Base-by-base conservation (phyloP, 2,329 filamentous ascomycete species). In the Ascochyta rabiei region DNA sequence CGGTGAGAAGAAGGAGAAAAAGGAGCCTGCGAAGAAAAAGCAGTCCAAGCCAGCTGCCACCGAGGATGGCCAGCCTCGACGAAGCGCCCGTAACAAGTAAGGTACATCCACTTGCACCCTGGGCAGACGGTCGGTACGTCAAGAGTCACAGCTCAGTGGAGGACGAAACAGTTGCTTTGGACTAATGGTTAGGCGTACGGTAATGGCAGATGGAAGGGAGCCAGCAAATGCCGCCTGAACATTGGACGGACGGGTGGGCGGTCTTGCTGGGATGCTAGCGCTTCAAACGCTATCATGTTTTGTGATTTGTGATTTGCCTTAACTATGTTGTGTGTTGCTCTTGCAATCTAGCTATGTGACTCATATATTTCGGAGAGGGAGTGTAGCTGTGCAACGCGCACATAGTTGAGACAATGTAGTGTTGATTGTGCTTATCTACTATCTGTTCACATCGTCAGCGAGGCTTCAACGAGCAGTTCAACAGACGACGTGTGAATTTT, bases 41-140 rank as follows among this genome's bases (percentile, higher is more conserved):
- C 67, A 76, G 62, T 75, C 79, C 26, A 81, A 82, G 76, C 77
- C 77, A 63, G 78, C 80, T 30, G 79, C 80, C 10, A 81, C 80
- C 26, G 79, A 75, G 45, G 73, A 76, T 49, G 79, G 80, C 38
- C 73, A 80, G 70, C 79, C 79, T 24, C 69, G 80, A 52, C 77
- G 80, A 48, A 80, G 78, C 42, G 74, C 71, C 23, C 72, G 80
- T 53, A 77, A 78, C 61, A 70, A 58, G 59, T 59, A 52, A 48
- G 16, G n/a, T 4, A 5, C 18, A 13, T 19, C 24, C 15, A n/a
- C 21, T 7, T n/a, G 40, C 12, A 10, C 6, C 34, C 13, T 48
- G 19, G 19, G 26, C 34, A 28, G n/a, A 9, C 31, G 8, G 33
- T 34, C 19, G 19, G 30, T 26, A 8, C 18, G 18, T 26, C 24